phyloP scores from a whole-genome alignment of 192 early-diverging fungal genomes.

The Coemansia aciculifera region DNA sequence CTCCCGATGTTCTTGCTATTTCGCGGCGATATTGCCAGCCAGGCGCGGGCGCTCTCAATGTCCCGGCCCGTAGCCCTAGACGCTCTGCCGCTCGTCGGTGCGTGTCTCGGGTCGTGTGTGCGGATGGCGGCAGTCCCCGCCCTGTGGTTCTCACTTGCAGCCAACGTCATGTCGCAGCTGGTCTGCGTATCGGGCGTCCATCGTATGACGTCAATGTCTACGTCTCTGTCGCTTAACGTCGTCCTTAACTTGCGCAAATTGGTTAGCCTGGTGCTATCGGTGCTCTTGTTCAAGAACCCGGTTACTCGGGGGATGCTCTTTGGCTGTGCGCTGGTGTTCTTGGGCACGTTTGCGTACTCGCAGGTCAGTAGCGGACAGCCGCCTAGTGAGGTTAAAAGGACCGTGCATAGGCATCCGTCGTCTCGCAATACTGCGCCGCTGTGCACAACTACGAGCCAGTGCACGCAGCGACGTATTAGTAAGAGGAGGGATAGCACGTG shows the following conservation, averaged over 20 bases:
- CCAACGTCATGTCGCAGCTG: constrained; percentile 83
- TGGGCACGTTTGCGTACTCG: constrained; percentile 79
- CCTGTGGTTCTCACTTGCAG: constrained; percentile 69
- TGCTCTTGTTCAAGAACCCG: constrained; percentile 76
- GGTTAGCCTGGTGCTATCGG: constrained; percentile 74
- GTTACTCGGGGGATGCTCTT: constrained; percentile 64
- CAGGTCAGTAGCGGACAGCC: constrained; percentile 2
- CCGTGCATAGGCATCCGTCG: neutral
- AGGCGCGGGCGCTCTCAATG: constrained; percentile 38
- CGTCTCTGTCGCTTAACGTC: constrained; percentile 82
- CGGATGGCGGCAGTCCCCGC: constrained; percentile 55
- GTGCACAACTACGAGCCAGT: neutral
- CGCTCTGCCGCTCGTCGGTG: constrained; percentile 2
- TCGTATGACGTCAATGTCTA: constrained; percentile 71
- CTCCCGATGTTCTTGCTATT: constrained; percentile 81
- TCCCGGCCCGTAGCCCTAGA: constrained; percentile 53
- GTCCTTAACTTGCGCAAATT: constrained; percentile 87
- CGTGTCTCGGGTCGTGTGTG: constrained; percentile 11
- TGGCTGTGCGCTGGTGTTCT: constrained; percentile 75
- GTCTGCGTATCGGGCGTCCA: constrained; percentile 89
- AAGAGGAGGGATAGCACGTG: constrained; percentile 1
- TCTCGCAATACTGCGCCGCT: constrained; percentile 5
- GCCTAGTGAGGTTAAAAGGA: neutral
- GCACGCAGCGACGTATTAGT: neutral
- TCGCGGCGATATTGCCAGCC: constrained; percentile 62